These are phyloP conservation scores for Wilcoxina mikolae DNA, from an alignment of 495 filamentous ascomycete genomes.

Conservation along the genomic window DNA sequence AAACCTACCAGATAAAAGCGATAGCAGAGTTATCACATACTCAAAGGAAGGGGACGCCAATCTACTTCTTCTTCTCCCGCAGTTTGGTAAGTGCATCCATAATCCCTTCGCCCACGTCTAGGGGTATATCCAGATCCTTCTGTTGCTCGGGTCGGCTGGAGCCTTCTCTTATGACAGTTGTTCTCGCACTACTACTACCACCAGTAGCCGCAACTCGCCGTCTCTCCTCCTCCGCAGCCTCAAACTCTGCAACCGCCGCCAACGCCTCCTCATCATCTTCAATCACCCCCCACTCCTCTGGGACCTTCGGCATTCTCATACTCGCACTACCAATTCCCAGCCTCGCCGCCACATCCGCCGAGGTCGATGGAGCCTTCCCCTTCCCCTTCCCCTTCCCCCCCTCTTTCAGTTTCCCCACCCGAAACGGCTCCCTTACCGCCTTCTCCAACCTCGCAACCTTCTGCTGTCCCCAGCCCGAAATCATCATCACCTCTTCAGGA, in stretches of 20 bases:
- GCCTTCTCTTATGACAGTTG: not conserved
- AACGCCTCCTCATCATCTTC: conserved; percentile 37
- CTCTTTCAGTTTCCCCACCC: conserved; percentile 41
- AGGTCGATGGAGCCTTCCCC: conserved; percentile 3
- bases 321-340: conserved; percentile 30
- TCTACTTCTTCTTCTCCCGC: conserved; percentile 26
- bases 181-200: not conserved
- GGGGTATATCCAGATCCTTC: conserved; percentile 13
- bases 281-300: conserved; percentile 7
- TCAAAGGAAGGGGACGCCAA: too few relatives aligned
- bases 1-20: too few relatives aligned
- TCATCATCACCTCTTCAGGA: conserved; percentile 63
- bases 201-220: not conserved
- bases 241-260: conserved; percentile 36
- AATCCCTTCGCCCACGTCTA: conserved; percentile 37
- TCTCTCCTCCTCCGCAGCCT: conserved; percentile 19
- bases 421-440: conserved; percentile 69
- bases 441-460: conserved; percentile 76
- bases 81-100: conserved; percentile 45
- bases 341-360: conserved; percentile 31
- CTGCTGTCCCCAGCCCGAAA: conserved; percentile 88
- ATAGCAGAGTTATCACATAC: too few relatives aligned
- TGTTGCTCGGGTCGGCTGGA: not conserved
- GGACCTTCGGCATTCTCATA: conserved; percentile 15
- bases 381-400: conserved; percentile 22